phyloP scores from a whole-genome alignment of 192 early-diverging fungal genomes.

The Globomyces pollinis-pini region DNA sequence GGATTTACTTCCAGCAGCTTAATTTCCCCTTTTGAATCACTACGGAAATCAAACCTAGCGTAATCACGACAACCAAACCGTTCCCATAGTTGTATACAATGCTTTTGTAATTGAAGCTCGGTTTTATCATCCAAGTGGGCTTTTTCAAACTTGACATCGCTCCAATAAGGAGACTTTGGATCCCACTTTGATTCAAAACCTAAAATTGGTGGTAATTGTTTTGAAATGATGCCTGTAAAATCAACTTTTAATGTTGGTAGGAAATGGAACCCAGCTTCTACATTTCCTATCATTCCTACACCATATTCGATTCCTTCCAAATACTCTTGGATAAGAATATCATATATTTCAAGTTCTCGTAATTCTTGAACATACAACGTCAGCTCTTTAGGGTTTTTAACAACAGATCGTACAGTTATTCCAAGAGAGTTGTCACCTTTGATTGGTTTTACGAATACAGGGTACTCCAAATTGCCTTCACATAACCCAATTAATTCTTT shows the following conservation, averaged over 20 bases:
- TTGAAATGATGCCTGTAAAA: slow-evolving; percentile 33
- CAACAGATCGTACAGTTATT: slow-evolving; percentile 42
- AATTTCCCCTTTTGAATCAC: slow-evolving; percentile 25
- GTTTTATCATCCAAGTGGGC: slow-evolving; percentile 22
- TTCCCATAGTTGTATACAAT: slow-evolving; percentile 39
- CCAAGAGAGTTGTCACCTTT: slow-evolving; percentile 55
- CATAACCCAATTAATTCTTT: slow-evolving; percentile 18
- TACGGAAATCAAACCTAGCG: slow-evolving; percentile 45
- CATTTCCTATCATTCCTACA: slow-evolving; percentile 50
- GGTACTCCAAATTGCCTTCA: slow-evolving; percentile 29
- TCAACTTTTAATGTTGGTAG: slow-evolving; percentile 49
- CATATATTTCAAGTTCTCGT: slow-evolving; percentile 25
- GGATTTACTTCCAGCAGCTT: slow-evolving; percentile 52
- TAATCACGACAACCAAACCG: slow-evolving; percentile 48
- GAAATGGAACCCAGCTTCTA: slow-evolving; percentile 43
- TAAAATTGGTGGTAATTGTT: slow-evolving; percentile 42
- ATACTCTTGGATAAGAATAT: slow-evolving; percentile 50
- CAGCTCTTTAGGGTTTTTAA: slow-evolving; percentile 27
- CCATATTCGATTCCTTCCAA: slow-evolving; percentile 42
- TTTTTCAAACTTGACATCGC: slow-evolving; percentile 34
- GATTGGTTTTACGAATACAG: slow-evolving; percentile 50
- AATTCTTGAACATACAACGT: slow-evolving; percentile 38
- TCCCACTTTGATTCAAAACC: slow-evolving; percentile 55
- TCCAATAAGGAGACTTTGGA: slow-evolving; percentile 48
- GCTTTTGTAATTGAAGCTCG: slow-evolving; percentile 11